phyloP scores from a whole-genome alignment of 176 grass and related monocot genomes.

The Oryza meridionalis region DNA sequence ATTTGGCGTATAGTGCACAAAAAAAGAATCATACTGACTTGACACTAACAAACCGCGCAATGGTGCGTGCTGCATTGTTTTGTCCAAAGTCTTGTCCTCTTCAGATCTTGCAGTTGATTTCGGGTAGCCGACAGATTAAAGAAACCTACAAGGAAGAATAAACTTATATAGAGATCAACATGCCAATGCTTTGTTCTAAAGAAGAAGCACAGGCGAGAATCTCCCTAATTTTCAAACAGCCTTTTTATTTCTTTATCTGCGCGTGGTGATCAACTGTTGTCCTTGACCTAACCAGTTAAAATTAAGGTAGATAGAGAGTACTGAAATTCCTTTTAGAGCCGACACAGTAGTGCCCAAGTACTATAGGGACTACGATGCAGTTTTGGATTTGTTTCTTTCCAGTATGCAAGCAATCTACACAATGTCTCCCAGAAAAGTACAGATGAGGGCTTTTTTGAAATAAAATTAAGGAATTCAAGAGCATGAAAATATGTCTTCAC shows the following conservation, averaged over 20 bases:
- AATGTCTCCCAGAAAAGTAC: not conserved
- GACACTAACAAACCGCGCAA: constrained; percentile 23
- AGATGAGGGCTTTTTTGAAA: too few relatives aligned
- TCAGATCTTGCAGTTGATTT: constrained; percentile 36
- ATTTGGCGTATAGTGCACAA: constrained; percentile 32
- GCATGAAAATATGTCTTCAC: too few relatives aligned
- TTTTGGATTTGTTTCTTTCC: not conserved
- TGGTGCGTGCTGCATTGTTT: constrained; percentile 25
- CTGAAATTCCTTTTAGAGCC: constrained; percentile 24
- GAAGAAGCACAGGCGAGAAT: constrained; percentile 36
- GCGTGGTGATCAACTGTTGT: constrained; percentile 30
- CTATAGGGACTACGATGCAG: not conserved
- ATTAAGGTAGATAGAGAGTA: constrained; percentile 33
- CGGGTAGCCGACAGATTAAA: constrained; percentile 32
- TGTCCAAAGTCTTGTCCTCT: constrained; percentile 37
- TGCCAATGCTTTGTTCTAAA: constrained; percentile 35
- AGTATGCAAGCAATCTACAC: not conserved
- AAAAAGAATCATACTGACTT: constrained; percentile 28
- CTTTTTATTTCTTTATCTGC: constrained; percentile 33
- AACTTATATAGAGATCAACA: constrained; percentile 10
- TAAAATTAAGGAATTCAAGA: too few relatives aligned
- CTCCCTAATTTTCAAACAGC: constrained; percentile 40
- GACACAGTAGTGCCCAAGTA: constrained; percentile 23
- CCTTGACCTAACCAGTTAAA: constrained; percentile 36
- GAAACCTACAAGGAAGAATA: constrained; percentile 32